Conservation (phyloP, 805 yeast genomes). For the Yamadazyma phyllophila region DNA sequence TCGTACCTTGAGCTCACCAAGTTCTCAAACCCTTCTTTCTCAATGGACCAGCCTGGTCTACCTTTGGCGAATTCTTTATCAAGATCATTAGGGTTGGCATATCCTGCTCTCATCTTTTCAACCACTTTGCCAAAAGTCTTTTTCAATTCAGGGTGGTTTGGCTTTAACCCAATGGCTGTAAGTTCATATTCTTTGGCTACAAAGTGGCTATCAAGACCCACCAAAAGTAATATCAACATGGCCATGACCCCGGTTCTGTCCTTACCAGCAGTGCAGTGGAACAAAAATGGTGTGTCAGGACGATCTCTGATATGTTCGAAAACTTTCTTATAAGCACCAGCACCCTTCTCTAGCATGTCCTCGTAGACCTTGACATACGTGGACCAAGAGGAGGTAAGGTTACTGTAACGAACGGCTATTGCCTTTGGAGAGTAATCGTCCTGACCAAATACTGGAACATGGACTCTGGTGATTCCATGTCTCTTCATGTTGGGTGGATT, state of each 20-base stretch:
- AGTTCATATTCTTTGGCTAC: slow-evolving; percentile 76
- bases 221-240: slow-evolving; percentile 60
- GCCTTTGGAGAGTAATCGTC: slow-evolving; percentile 64
- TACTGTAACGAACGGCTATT: slow-evolving; percentile 52
- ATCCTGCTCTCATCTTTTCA: slow-evolving; percentile 26
- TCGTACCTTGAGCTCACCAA: slow-evolving; percentile 64
- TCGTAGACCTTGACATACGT: slow-evolving; percentile 65
- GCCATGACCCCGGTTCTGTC: slow-evolving; percentile 79
- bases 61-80: slow-evolving; percentile 28
- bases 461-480: slow-evolving; percentile 47
- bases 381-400: slow-evolving; percentile 55
- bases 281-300: slow-evolving; percentile 45
- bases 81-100: slow-evolving; percentile 19
- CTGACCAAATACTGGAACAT: slow-evolving; percentile 55
- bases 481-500: slow-evolving; percentile 33
- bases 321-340: slow-evolving; percentile 45
- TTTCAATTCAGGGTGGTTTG: slow-evolving; percentile 43
- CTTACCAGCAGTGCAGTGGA: slow-evolving; percentile 85
- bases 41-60: slow-evolving; percentile 40
- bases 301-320: slow-evolving; percentile 56
- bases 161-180: slow-evolving; percentile 61
- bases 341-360: slow-evolving; percentile 53
- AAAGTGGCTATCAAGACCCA: slow-evolving; percentile 64
- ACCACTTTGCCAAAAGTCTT: slow-evolving; percentile 32
- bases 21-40: slow-evolving; percentile 55